Evolutionary conservation across 2,329 filamentous ascomycete species (phyloP), one percentile per base, ranked within the genome.

Genomic region (Westerdykella sp.): DNA sequence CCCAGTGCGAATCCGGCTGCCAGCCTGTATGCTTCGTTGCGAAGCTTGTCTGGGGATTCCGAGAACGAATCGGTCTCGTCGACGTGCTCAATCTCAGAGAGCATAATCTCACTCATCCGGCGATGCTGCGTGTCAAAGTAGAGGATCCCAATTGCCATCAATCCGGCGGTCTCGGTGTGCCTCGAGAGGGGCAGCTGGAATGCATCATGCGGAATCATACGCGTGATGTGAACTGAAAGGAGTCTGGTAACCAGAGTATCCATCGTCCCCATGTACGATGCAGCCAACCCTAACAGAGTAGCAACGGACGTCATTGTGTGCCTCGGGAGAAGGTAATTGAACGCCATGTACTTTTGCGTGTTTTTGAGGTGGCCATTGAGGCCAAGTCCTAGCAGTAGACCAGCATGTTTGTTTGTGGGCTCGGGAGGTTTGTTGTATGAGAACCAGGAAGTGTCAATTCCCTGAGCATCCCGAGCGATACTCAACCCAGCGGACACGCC

Each of bases 221-320:
- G 80, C 1, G 90, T 96, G 41, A 97, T 89, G 66, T 98, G 93
- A 1, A 98, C 91, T 2, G 93, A 98, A 4, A 98, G 74, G 31
- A 98, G 74, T 18, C 93, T 82, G 7, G 93, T 97, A 47, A 97
- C 91, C 22, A 96, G 76, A 2, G 87, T 93, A 64, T 98, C 93
- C 91, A 97, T 97, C 2, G 90, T 97, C 1, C 94, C 93, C 53
- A 96, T 76, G 62, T 95, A 95, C 1, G 93, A 97, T 21, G 87
- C 93, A 7, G 93, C 90, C 14, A 98, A 74, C 1, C 93, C 93
- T 1, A 98, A 75, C 3, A 98, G 75, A n/a, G 98, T 74, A 9
- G 93, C 93, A 42, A 98, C 91, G 1, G 93, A 97, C 18, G 93
- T 97, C 93, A 98, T 98, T 21, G 90, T 95, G 66, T 98, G 94